Base-by-base conservation (phyloP, 1,139 yeast species). In the Diutina scorzettiae region DNA sequence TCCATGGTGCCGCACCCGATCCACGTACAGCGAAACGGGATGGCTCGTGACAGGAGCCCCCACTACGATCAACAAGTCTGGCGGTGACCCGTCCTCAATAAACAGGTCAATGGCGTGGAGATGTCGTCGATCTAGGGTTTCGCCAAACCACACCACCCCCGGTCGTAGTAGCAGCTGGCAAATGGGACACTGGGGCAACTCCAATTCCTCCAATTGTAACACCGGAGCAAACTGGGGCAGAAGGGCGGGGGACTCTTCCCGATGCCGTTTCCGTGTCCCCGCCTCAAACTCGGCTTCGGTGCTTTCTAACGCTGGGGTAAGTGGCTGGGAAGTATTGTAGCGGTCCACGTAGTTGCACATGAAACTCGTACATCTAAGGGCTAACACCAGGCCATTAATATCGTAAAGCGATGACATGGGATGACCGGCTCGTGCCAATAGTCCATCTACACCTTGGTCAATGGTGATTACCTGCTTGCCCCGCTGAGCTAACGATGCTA, bases 71-170 rank as follows among this genome's bases (percentile, higher is more conserved):
- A 86, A 77, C 52, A 86, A 60, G 53, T 86, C 95, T 18, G 83
- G 80, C 9, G 66, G 63, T 6, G 59, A 68, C 18, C 63, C 59
- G 21, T 62, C 55, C 46, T 77, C 73, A n/a, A 85, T 69, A 50
- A 82, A 86, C 40, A 71, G 74, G 59, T 86, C 95, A 4, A 86
- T 84, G 32, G 62, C 62, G 47, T 78, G 78, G 45, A 86, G 70
- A 9, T 70, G 70, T 41, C 62, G 62, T 45, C 83, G 59, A 1
- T 95, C 85, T 41, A 86, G 61, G 9, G 86, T 71, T 57, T 86
- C 96, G 4, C 96, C 96, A 60, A 81, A 85, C 96, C 96, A 86
- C 3, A 85, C 91, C 5, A 87, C 93, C 0, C 93, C 95, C 0
- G 96, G 96, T 23, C 96, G 66, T 44, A 86, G 59, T 19, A 83